phyloP scores from a whole-genome alignment of 2,329 filamentous ascomycete species.

The Ceratocystis cacaofunesta region DNA sequence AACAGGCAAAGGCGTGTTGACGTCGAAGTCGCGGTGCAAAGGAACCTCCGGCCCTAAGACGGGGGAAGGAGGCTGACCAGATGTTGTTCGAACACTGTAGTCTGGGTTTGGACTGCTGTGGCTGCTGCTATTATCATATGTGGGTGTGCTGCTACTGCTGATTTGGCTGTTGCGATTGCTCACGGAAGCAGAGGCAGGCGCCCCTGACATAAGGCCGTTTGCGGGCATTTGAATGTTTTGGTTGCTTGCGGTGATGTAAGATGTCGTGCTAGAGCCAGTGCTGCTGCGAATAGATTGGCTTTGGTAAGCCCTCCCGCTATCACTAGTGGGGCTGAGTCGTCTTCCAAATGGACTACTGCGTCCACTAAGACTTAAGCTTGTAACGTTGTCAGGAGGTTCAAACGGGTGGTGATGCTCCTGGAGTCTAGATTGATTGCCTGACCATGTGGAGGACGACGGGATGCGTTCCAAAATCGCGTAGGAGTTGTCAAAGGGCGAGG shows the following conservation, averaged over 20 bases:
- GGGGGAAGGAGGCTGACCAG: slow-evolving; percentile 8
- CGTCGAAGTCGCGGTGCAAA: slow-evolving; percentile 14
- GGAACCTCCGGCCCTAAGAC: slow-evolving; percentile 11
- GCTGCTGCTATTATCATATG: background rate
- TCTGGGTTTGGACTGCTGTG: background rate
- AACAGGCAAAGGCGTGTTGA: background rate
- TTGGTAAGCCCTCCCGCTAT: background rate
- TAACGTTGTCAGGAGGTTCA: background rate
- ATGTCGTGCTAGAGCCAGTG: background rate
- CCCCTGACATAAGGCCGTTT: background rate
- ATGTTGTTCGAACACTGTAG: slow-evolving; percentile 2
- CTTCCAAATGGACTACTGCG: background rate
- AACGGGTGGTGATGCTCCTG: background rate
- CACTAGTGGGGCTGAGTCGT: background rate
- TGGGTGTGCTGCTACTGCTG: slow-evolving; percentile 1
- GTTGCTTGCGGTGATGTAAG: background rate
- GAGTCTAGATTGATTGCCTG: background rate
- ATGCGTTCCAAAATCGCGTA: background rate
- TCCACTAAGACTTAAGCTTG: background rate
- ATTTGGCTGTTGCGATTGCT: slow-evolving; percentile 6
- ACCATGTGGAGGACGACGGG: background rate
- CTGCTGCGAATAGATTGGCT: background rate
- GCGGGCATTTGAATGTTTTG: background rate
- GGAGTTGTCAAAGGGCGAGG: slow-evolving; percentile 4
- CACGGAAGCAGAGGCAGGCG: background rate